Evolutionary conservation across 2,329 filamentous ascomycete genomes (phyloP).

Genomic region (Fusarium concolor): DNA sequence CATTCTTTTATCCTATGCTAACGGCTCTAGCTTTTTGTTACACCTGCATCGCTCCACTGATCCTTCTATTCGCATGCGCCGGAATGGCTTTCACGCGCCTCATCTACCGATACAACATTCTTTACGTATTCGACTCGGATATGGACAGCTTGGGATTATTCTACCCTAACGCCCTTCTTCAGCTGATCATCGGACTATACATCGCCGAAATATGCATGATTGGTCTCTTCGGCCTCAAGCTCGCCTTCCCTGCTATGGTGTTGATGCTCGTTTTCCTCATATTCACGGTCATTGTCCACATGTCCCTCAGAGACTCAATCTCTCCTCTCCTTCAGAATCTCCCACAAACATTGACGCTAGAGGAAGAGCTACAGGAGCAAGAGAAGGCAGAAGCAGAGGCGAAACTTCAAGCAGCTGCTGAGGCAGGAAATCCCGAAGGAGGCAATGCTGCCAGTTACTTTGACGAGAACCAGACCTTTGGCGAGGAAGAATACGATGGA

Average conservation of each 20-base stretch:
- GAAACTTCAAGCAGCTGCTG: slow-evolving; percentile 40
- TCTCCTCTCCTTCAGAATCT: slow-evolving; percentile 81
- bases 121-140: slow-evolving; percentile 84
- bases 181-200: slow-evolving; percentile 86
- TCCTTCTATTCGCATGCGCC: slow-evolving; percentile 83
- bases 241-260: slow-evolving; percentile 74
- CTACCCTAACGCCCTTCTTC: slow-evolving; percentile 88
- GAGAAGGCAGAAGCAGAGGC: slow-evolving; percentile 61
- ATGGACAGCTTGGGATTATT: slow-evolving; percentile 90
- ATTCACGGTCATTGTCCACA: slow-evolving; percentile 80
- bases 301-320: slow-evolving; percentile 78
- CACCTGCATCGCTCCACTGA: slow-evolving; percentile 85
- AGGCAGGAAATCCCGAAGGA: slow-evolving; percentile 31
- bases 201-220: slow-evolving; percentile 85
- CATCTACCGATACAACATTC: slow-evolving; percentile 89
- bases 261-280: slow-evolving; percentile 82
- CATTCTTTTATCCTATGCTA: neutral
- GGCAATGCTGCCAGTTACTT: slow-evolving; percentile 52
- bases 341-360: slow-evolving; percentile 75
- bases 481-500: slow-evolving; percentile 48
- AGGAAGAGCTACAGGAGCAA: slow-evolving; percentile 60
- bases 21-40: slow-evolving; percentile 77
- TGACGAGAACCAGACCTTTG: slow-evolving; percentile 51
- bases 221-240: slow-evolving; percentile 81
- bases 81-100: slow-evolving; percentile 86